A percentile compares a stretch with the other conserved stretches of the same genome.
These are phyloP conservation scores for Coelastrella sp. DNA, from an alignment of 139 green algal genomes.

Conservation along the genomic window DNA sequence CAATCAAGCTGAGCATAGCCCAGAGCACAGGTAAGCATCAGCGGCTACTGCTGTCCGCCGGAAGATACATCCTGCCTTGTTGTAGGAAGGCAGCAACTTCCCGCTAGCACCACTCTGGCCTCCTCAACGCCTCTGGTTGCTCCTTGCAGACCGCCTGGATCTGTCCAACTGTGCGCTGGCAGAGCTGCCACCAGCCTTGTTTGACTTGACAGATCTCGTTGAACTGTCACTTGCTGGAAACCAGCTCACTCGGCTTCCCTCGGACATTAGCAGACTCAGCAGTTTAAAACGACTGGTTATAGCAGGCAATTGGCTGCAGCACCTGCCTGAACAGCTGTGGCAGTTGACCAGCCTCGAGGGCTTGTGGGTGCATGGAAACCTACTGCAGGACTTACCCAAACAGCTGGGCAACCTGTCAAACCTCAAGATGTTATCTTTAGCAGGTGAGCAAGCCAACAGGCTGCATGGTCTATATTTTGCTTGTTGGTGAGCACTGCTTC, in stretches of 20 bases:
- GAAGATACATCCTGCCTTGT: no score
- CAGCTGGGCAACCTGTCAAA: conserved; percentile 60
- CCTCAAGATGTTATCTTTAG: conserved; percentile 52
- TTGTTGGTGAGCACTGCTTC: not conserved
- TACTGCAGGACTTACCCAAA: conserved; percentile 58
- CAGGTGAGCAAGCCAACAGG: not conserved
- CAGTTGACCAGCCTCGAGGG: conserved; percentile 19
- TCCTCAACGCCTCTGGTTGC: no score
- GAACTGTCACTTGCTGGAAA: conserved; percentile 31
- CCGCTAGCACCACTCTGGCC: no score
- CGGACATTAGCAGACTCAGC: conserved; percentile 56
- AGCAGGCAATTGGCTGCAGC: conserved; percentile 72
- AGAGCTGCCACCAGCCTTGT: conserved; percentile 63
- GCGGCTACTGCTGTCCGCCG: not conserved
- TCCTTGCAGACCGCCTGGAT: conserved; percentile 71
- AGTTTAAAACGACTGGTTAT: conserved; percentile 69
- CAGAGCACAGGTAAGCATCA: not conserved
- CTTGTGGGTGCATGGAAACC: conserved; percentile 43
- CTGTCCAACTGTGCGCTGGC: conserved; percentile 74
- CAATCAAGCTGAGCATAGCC: conserved; percentile 33
- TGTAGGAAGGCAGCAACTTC: no score
- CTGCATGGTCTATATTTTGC: no score
- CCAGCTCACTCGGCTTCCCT: conserved; percentile 45
- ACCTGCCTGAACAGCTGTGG: conserved; percentile 61
- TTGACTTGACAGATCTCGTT: conserved; percentile 54